Conservation (phyloP, 306 rosid genomes). For the Quercus dentata region DNA sequence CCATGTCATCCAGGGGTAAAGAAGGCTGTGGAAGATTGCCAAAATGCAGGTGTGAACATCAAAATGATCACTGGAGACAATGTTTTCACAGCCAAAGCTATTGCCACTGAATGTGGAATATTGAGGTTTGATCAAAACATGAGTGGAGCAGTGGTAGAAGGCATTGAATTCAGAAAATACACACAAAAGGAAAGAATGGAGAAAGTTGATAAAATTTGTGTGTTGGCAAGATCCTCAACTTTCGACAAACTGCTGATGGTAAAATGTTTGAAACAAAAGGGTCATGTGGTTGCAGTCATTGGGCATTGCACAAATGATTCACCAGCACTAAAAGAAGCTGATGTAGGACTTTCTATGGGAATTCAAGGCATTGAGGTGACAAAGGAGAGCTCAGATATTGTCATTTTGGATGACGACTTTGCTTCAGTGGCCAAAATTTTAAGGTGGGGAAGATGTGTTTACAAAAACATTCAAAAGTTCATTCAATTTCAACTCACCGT, state of each 20-base stretch:
- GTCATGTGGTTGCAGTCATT: constrained; percentile 25
- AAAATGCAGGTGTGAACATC: constrained; percentile 12
- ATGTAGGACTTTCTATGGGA: constrained; percentile 30
- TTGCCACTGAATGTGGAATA: constrained; percentile 35
- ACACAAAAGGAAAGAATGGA: constrained; percentile 5
- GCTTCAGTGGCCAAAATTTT: constrained; percentile 17
- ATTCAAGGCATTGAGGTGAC: constrained; percentile 30
- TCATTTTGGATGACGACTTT: constrained; percentile 25
- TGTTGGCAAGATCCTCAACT: constrained; percentile 26
- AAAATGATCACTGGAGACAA: constrained; percentile 35
- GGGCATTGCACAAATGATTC: constrained; percentile 32
- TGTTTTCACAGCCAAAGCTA: constrained; percentile 29
- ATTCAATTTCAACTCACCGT: constrained; percentile 34
- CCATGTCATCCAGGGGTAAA: constrained; percentile 24
- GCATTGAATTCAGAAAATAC: constrained; percentile 11
- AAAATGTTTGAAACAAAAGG: constrained; percentile 20
- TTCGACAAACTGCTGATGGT: constrained; percentile 22
- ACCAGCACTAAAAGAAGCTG: constrained; percentile 25
- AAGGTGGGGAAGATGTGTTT: constrained; percentile 34
- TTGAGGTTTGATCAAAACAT: background rate
- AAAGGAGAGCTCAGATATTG: constrained; percentile 29
- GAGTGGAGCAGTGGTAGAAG: constrained; percentile 6
- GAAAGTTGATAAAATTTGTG: constrained; percentile 16
- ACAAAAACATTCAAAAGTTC: constrained; percentile 33
- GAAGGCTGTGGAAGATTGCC: constrained; percentile 28